Base-by-base conservation (phyloP, 2,329 filamentous ascomycete species). In the Periconia sp. region DNA sequence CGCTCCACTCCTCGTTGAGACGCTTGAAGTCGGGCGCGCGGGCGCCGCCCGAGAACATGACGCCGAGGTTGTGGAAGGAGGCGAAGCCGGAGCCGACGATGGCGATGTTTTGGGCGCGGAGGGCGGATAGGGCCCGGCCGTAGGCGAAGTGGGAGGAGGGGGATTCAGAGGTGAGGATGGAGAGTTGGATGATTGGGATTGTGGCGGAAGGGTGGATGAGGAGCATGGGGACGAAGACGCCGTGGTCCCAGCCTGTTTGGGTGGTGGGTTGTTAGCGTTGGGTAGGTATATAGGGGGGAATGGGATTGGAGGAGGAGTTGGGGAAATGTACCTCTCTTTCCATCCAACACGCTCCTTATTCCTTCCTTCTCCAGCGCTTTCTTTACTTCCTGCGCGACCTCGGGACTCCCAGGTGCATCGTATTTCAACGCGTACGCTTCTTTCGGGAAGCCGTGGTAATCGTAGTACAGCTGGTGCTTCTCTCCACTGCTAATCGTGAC, bases 1-100 rank as follows among this genome's bases (percentile, higher is more conserved):
- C 58, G 63, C 79, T 84, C 81, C 82, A 85, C 31, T 65, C 71
- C 14, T 60, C 51, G 42, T 69, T 72, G 27, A 66, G n/a, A 14
- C 54, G 52, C 53, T 67, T 69, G 59, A 75, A 75, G 1, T 58
- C 48, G 0, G 68, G 67, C 0, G 64, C 66, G 2, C 55, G 50
- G 1, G 62, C 56, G 5, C 51, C 52, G 33, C 66, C 67, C 8
- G 58, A 60, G 57, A 78, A 75, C 77, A 85, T 79, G 30, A 75
- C 60, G 20, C 74, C 68, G 9, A 85, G 61, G 64, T 85, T 85
- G 66, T 85, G 83, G 52, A 85, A 75, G 2, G 79, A 81, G 1
- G 83, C 82, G 59, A 85, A 85, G 20, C 83, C 83, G 0, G 81
- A 84, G n/a, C 83, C 83, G 41, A 85, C 61, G 51, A 86, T 77